phyloP scores from a whole-genome alignment of 176 grass and related monocot species.

The Saccharum officinarum region DNA sequence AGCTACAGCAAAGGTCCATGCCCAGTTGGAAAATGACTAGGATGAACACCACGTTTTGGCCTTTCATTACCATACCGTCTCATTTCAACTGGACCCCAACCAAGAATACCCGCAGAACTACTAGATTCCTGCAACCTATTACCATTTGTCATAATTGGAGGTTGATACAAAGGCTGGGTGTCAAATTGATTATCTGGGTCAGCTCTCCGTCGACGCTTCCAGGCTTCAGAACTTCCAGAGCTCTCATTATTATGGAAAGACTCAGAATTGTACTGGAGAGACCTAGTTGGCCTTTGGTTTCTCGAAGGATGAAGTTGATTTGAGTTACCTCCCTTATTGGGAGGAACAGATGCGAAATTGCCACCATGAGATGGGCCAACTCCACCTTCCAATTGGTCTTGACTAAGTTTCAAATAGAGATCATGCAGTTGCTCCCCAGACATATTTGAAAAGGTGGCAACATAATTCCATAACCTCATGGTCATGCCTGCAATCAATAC shows the following conservation, averaged over 20 bases:
- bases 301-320: constrained; percentile 66
- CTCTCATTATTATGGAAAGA: constrained; percentile 63
- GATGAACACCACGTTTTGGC: constrained; percentile 60
- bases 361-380: constrained; percentile 76
- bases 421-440: constrained; percentile 78
- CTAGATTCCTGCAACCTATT: constrained; percentile 59
- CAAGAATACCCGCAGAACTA: constrained; percentile 90
- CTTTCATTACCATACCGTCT: constrained; percentile 83
- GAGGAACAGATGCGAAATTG: constrained; percentile 42
- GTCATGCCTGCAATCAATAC: constrained; percentile 72
- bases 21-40: constrained; percentile 55
- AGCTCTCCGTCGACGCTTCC: constrained; percentile 86
- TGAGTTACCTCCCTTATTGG: constrained; percentile 43
- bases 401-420: constrained; percentile 87
- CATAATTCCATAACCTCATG: constrained; percentile 97
- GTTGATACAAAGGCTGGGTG: constrained; percentile 45
- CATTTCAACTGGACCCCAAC: constrained; percentile 78
- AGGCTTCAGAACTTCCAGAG: constrained; percentile 79
- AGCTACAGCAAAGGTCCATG: constrained; percentile 64
- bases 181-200: constrained; percentile 57
- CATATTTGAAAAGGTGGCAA: constrained; percentile 92
- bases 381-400: constrained; percentile 78
- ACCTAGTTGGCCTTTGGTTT: constrained; percentile 73
- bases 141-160: constrained; percentile 61
- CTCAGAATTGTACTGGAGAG: constrained; percentile 59